Conservation (phyloP, 2,329 filamentous ascomycete genomes). For the Didymella lethalis region DNA sequence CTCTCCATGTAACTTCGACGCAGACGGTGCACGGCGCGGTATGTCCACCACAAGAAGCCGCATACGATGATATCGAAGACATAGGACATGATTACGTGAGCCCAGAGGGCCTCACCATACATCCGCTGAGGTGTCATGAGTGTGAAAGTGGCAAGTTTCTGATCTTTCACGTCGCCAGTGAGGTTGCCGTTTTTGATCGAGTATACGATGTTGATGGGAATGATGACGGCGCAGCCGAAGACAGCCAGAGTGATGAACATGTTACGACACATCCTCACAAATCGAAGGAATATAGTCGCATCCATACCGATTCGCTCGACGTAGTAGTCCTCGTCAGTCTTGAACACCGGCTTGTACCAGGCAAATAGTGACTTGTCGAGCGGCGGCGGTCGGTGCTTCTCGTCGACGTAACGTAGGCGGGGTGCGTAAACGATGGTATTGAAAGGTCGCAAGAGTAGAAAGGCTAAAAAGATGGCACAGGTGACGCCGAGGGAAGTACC, state of each 20-base stretch:
- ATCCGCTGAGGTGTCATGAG: constrained; percentile 56
- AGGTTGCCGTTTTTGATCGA: constrained; percentile 24
- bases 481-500: constrained; percentile 81
- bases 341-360: constrained; percentile 82
- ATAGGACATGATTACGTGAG: constrained; percentile 66
- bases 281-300: constrained; percentile 87
- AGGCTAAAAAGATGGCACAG: constrained; percentile 75
- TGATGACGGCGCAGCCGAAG: constrained; percentile 77
- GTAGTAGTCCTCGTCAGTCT: constrained; percentile 77
- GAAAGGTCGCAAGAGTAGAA: constrained; percentile 89
- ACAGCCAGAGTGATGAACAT: constrained; percentile 79
- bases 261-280: constrained; percentile 89
- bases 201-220: constrained; percentile 75
- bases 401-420: constrained; percentile 89
- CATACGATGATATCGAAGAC: constrained; percentile 77
- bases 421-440: constrained; percentile 94
- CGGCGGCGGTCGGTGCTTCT: constrained; percentile 85
- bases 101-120: constrained; percentile 63
- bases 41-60: constrained; percentile 90
- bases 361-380: constrained; percentile 87
- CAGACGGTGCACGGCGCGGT: constrained; percentile 73
- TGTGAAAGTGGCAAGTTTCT: constrained; percentile 28
- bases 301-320: constrained; percentile 89
- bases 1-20: constrained; percentile 83
- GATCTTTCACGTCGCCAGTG: constrained; percentile 16